Evolutionary conservation across 305 asterid genomes (phyloP), one percentile per base, ranked within the genome.

Genomic region (Solanum hybrid): DNA sequence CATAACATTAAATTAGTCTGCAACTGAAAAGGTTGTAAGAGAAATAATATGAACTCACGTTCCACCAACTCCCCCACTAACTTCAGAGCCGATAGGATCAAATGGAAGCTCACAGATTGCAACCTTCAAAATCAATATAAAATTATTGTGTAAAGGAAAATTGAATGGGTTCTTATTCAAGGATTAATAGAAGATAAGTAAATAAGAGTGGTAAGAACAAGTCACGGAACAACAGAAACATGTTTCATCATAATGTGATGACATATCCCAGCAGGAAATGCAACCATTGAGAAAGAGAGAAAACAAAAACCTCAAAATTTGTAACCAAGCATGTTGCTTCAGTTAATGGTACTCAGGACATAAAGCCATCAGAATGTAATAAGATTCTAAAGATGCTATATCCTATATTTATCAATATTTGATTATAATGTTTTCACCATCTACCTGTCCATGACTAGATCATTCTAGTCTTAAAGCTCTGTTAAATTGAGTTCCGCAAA

Each of bases 101-200:
- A 97, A 97, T 26, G 99, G 99, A 93, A 97, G 98, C 95, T 97
- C 99, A 88, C 99, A 97, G 89, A 97, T 95, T 73, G 95, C 99
- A 35, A 96, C 99, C 98, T 97, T 93, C 87, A 64, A 93, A 88
- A 67, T 5, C 90, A 86, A 46, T 24, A 81, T 67, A 73, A 77
- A 74, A 89, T 34, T 80, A 11, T 33, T 76, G 22, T 57, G 88
- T 76, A 86, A 89, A 42, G 1, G 71, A 77, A 71, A 88, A 84
- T 10, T 33, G 88, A 85, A 85, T 57, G n/a, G 37, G 46, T 11
- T 85, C 76, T 57, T 61, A 37, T 85, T 22, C 75, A 57, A 22
- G 77, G 77, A 61, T 5, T n/a, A 33, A 85, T 11, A 57, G 31
- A 18, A 85, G 46, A 61, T 11, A 33, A 61, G 88, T 57, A 85